A percentile compares a stretch with the other conserved stretches of the same genome.
phyloP scores from a whole-genome alignment of 345 rosid species.

The Heritiera littoralis region DNA sequence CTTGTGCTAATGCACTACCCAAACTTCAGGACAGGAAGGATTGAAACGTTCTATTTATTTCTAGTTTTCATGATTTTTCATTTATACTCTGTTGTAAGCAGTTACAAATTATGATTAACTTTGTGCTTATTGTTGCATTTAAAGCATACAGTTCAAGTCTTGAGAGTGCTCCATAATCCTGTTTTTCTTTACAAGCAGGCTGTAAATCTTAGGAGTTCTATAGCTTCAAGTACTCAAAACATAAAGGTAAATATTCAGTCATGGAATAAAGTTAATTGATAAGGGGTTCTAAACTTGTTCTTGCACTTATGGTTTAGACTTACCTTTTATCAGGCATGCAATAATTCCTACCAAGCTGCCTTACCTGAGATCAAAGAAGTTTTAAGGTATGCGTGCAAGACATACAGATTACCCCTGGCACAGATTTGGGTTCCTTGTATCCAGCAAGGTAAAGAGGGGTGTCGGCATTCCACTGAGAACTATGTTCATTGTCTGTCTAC shows the following conservation, averaged over 20 bases:
- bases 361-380: constrained; percentile 76
- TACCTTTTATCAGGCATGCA: constrained; percentile 44
- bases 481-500: constrained; percentile 73
- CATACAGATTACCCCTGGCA: constrained; percentile 75
- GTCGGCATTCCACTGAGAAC: constrained; percentile 78
- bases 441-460: constrained; percentile 77
- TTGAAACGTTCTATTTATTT: background rate
- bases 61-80: background rate
- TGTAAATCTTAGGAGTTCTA: constrained; percentile 78
- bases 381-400: constrained; percentile 69
- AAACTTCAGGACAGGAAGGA: background rate
- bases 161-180: constrained; percentile 4
- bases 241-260: constrained; percentile 51
- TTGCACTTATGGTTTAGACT: constrained; percentile 21
- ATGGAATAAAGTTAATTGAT: constrained; percentile 7
- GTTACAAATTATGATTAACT: no score
- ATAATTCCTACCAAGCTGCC: constrained; percentile 63
- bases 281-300: background rate
- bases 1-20: no score
- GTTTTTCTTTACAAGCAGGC: constrained; percentile 49
- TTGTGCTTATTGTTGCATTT: background rate
- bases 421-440: constrained; percentile 82
- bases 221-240: constrained; percentile 34
- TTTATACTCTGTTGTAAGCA: background rate
- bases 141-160: background rate